These are phyloP conservation scores for Starmerella vaccinii DNA, from an alignment of 805 yeast genomes.

Conservation along the genomic window DNA sequence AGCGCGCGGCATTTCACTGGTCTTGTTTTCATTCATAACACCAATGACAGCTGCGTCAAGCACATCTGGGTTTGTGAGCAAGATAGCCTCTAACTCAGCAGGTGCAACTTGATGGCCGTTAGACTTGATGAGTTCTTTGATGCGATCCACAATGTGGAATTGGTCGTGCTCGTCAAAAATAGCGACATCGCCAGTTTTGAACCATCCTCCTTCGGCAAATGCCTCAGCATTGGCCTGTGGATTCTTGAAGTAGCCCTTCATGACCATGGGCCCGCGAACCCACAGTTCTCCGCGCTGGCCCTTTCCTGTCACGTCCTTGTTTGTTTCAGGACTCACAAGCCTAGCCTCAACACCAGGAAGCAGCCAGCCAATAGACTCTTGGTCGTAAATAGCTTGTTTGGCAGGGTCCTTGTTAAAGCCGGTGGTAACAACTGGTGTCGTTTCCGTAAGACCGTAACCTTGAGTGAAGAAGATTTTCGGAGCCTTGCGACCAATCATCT, in stretches of 20 bases:
- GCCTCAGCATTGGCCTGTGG: constrained; percentile 40
- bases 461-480: constrained; percentile 21
- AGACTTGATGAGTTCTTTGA: constrained; percentile 56
- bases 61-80: constrained; percentile 64
- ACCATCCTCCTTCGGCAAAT: constrained; percentile 40
- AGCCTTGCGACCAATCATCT: constrained; percentile 10
- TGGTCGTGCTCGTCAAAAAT: constrained; percentile 33
- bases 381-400: constrained; percentile 29
- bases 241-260: constrained; percentile 42
- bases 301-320: constrained; percentile 41
- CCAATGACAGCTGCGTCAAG: constrained; percentile 89
- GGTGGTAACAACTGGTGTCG: constrained; percentile 44
- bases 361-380: constrained; percentile 41
- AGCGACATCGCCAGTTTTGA: constrained; percentile 50
- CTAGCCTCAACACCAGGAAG: constrained; percentile 42
- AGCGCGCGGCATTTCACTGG: constrained; percentile 53
- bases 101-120: constrained; percentile 87
- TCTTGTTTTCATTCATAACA: constrained; percentile 54
- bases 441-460: constrained; percentile 47
- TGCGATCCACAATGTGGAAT: constrained; percentile 46
- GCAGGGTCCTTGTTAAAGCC: constrained; percentile 32
- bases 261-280: constrained; percentile 48
- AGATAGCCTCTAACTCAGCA: constrained; percentile 83
- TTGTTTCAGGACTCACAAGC: constrained; percentile 33
- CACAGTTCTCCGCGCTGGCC: constrained; percentile 45